Percentiles rank a stretch among this genome's conserved stretches.
Evolutionary conservation across 177 flowering plant genomes (phyloP).

Genomic region (Vitis hybrid): DNA sequence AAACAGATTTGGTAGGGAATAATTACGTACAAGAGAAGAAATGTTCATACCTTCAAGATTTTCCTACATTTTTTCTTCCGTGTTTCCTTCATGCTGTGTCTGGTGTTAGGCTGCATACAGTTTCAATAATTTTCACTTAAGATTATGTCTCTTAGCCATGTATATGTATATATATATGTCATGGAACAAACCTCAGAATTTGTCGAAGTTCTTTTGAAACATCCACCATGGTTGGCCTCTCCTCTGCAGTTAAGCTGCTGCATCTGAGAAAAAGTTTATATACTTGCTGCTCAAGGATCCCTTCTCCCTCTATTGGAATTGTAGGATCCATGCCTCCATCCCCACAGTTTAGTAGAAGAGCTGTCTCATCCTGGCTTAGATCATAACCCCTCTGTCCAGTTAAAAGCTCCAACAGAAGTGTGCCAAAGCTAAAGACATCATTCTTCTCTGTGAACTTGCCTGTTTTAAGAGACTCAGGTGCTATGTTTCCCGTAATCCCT

Average conservation of each 20-base stretch:
- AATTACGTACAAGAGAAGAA: too few relatives aligned
- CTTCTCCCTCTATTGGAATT: constrained; percentile 3
- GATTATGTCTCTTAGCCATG: too few relatives aligned
- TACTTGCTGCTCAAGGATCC: constrained; percentile 5
- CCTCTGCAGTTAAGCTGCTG: not conserved
- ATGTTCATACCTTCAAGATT: too few relatives aligned
- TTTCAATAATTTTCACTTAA: too few relatives aligned
- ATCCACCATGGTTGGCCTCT: constrained; percentile 15
- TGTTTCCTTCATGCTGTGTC: too few relatives aligned
- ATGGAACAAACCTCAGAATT: not conserved
- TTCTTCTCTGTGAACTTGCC: not conserved
- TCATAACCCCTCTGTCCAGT: constrained; percentile 6
- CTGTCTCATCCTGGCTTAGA: not conserved
- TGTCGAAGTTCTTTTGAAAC: constrained; percentile 19
- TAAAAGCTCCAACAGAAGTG: constrained; percentile 9
- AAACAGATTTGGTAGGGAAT: too few relatives aligned
- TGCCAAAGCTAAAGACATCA: constrained; percentile 14
- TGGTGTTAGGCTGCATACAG: too few relatives aligned
- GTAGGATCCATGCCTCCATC: constrained; percentile 8
- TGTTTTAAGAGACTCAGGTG: not conserved
- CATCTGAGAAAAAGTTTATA: constrained; percentile 14
- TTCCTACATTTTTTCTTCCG: too few relatives aligned
- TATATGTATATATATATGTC: too few relatives aligned
- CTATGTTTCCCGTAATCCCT: not conserved
- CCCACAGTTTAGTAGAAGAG: not conserved